These are phyloP conservation scores for Erodium maritimum DNA, from an alignment of 345 rosid species.

Conservation along the genomic window DNA sequence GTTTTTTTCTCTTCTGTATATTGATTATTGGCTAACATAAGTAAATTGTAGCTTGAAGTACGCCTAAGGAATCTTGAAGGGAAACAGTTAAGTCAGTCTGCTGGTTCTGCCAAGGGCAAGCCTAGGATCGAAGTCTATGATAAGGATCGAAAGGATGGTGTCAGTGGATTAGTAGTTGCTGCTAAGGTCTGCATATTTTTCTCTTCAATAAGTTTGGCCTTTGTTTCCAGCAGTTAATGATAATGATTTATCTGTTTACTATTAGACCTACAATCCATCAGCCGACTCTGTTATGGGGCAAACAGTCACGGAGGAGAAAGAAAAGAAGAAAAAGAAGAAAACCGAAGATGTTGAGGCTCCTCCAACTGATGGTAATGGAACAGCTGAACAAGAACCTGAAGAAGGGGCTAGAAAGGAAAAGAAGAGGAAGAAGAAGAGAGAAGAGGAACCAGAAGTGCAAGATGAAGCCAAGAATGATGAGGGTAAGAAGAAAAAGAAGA, in stretches of 20 bases:
- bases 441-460: constrained; percentile 16
- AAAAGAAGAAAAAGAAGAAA: constrained; percentile 34
- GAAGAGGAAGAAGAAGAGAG: constrained; percentile 36
- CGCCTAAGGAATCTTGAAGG: constrained; percentile 74
- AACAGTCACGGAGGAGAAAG: constrained; percentile 25
- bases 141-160: constrained; percentile 65
- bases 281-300: constrained; percentile 58
- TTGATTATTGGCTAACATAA: not conserved
- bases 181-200: constrained; percentile 44
- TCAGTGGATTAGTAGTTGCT: constrained; percentile 60
- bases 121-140: constrained; percentile 83
- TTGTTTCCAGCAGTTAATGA: constrained; percentile 16
- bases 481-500: constrained; percentile 28
- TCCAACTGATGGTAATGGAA: not conserved
- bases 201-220: constrained; percentile 27
- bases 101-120: constrained; percentile 85
- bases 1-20: not conserved
- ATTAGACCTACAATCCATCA: constrained; percentile 64
- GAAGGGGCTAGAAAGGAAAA: constrained; percentile 15
- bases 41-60: constrained; percentile 55
- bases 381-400: not conserved
- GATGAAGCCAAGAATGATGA: constrained; percentile 17
- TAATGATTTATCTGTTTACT: constrained; percentile 3
- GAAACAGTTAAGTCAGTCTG: constrained; percentile 53
- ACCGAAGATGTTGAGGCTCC: not conserved